Evolutionary conservation across 2,329 filamentous ascomycete genomes (phyloP).

Genomic region (Periconia digitata): DNA sequence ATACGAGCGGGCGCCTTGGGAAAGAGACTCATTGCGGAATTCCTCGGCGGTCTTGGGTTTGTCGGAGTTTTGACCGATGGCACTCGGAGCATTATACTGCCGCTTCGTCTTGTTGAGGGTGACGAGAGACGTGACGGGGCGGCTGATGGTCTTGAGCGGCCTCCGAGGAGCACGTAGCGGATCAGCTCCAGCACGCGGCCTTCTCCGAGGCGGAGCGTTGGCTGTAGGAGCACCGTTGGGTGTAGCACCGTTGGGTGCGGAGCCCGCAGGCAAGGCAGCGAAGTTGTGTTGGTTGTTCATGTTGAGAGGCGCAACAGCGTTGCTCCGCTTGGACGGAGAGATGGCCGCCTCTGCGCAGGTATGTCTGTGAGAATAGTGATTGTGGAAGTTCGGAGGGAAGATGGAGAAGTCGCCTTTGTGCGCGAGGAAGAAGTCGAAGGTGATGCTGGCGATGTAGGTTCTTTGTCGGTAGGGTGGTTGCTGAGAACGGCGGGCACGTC

Average conservation of each 20-base stretch:
- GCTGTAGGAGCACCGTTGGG: slow-evolving; percentile 13
- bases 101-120: slow-evolving; percentile 33
- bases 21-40: slow-evolving; percentile 27
- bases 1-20: slow-evolving; percentile 27
- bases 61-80: slow-evolving; percentile 9
- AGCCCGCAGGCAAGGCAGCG: slow-evolving; percentile 5
- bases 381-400: too few species aligned
- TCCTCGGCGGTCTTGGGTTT: slow-evolving; percentile 14
- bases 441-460: too few species aligned
- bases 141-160: slow-evolving; percentile 37
- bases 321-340: too few species aligned
- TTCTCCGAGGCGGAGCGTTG: slow-evolving; percentile 30
- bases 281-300: slow-evolving; percentile 21
- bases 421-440: too few species aligned
- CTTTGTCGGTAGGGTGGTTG: too few species aligned
- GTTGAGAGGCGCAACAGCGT: slow-evolving; percentile 3
- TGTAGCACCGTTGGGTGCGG: slow-evolving; percentile 10
- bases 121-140: slow-evolving; percentile 34
- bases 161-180: slow-evolving; percentile 38
- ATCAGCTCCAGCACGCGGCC: slow-evolving; percentile 37
- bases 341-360: too few species aligned
- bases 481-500: too few species aligned
- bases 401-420: too few species aligned
- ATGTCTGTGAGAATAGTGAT: too few species aligned
- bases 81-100: slow-evolving; percentile 9